Base-by-base conservation (phyloP, 768 basidiomycete species). In the Heimioporus sp. region DNA sequence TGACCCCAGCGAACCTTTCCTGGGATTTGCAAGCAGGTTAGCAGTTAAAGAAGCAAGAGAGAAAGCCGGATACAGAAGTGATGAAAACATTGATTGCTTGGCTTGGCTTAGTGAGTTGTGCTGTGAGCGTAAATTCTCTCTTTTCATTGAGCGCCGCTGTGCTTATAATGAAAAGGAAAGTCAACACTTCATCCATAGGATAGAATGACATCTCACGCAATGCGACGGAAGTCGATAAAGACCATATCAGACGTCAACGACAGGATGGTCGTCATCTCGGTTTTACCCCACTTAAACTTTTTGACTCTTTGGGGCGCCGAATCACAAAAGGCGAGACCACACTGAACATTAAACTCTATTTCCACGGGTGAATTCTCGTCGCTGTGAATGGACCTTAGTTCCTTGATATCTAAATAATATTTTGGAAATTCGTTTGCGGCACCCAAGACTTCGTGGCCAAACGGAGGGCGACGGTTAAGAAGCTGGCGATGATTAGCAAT, bases 141-240 rank as follows among this genome's bases (percentile, higher is more conserved):
- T 70, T 64, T 16, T 80, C 78, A 52, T 70, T 77, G 48, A 94
- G 75, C 5, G 76, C 77, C 57, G 84, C 87, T 2, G 88, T 92
- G 11, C 91, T 94, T 60, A 16, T 9, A 34, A 41, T 16, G 34
- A 57, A 46, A 24, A 13, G 48, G 7, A 10, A 28, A 9, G 30
- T 66, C n/a, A 63, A 41, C 12, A 17, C 1, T 28, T 37, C 32
- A 21, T 48, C 8, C 35, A n/a, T 31, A 21, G 21, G 38, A 57
- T n/a, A 8, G 36, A 9, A 4, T 35, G 31, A 56, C n/a, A 10
- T 61, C 77, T 58, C 59, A 92, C 92, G 79, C 74, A 40, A 89
- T 88, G 19, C 88, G 80, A 30, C 92, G 83, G 64, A 87, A 93
- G 63, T 92, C 90, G 51, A 96, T 67, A 46, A 86, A 82, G 20